These are phyloP conservation scores for Brassica cretica DNA, from an alignment of 345 rosid genomes.

Conservation along the genomic window DNA sequence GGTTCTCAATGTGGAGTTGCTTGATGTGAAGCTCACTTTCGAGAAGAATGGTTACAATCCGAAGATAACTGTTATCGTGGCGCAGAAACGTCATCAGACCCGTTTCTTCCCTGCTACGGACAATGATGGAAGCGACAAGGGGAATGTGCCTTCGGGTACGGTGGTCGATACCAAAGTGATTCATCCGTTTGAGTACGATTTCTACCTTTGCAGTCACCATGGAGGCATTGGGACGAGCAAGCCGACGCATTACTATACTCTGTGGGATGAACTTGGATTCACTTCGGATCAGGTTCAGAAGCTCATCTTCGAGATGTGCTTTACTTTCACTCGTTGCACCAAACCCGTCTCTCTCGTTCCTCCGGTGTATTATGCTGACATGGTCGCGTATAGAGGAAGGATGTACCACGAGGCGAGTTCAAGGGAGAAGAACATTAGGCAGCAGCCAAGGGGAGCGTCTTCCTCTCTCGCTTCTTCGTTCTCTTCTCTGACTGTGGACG, in stretches of 20 bases:
- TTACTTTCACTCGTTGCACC: conserved; percentile 85
- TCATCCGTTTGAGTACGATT: conserved; percentile 77
- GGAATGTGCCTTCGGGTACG: conserved; percentile 74
- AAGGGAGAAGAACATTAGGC: conserved; percentile 5
- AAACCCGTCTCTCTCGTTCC: conserved; percentile 82
- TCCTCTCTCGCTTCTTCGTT: conserved; percentile 42
- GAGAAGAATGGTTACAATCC: conserved; percentile 47
- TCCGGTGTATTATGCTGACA: conserved; percentile 82
- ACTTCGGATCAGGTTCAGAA: conserved; percentile 66
- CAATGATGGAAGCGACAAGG: conserved; percentile 44
- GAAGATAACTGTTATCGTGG: conserved; percentile 68
- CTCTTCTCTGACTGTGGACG: conserved; percentile 44
- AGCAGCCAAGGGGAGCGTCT: conserved; percentile 36
- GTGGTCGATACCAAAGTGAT: conserved; percentile 71
- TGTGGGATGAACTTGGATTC: conserved; percentile 74
- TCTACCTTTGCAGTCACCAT: conserved; percentile 76
- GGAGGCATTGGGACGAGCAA: conserved; percentile 87
- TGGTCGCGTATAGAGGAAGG: conserved; percentile 78
- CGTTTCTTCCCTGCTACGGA: conserved; percentile 55
- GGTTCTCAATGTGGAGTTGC: conserved; percentile 78
- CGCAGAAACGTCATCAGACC: conserved; percentile 80
- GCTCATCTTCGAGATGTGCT: conserved; percentile 77
- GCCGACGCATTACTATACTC: conserved; percentile 74
- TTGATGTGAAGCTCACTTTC: conserved; percentile 54
- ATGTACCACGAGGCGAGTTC: conserved; percentile 63